phyloP scores from a whole-genome alignment of 257 asterid species.

The Asclepias syriaca region DNA sequence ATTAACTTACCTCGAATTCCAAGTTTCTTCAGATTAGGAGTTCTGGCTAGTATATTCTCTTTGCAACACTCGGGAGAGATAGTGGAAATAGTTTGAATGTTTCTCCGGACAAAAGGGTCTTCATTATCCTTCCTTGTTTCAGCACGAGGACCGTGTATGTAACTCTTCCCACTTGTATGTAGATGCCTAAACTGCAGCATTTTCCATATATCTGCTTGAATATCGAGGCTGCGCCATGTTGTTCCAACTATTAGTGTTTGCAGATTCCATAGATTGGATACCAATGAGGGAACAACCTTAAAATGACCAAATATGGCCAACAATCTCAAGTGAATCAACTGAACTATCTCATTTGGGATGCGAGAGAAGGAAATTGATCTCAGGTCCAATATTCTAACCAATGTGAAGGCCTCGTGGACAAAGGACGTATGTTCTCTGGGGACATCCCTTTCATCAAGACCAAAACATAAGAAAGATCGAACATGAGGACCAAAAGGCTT shows the following conservation, averaged over 20 bases:
- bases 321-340: conserved; percentile 32
- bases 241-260: conserved; percentile 36
- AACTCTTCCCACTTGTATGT: conserved; percentile 29
- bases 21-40: too few relatives aligned
- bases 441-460: conserved; percentile 22
- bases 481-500: conserved; percentile 32
- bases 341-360: conserved; percentile 36
- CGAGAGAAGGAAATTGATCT: conserved; percentile 22
- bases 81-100: too few relatives aligned
- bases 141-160: too few relatives aligned
- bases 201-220: conserved; percentile 35
- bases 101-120: too few relatives aligned
- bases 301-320: conserved; percentile 31
- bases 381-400: conserved; percentile 35
- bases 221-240: conserved; percentile 25
- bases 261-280: conserved; percentile 40
- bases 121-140: too few relatives aligned
- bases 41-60: too few relatives aligned
- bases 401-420: conserved; percentile 31
- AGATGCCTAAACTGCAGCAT: conserved; percentile 40
- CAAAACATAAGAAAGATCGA: conserved; percentile 36
- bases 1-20: too few relatives aligned
- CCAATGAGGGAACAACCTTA: conserved; percentile 32
- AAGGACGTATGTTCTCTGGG: conserved; percentile 30
- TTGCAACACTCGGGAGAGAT: too few relatives aligned